A percentile compares a stretch with the other conserved stretches of the same genome.
These are phyloP conservation scores for Saccharomycopsis lassenensis DNA, from an alignment of 805 yeast species.

Conservation along the genomic window DNA sequence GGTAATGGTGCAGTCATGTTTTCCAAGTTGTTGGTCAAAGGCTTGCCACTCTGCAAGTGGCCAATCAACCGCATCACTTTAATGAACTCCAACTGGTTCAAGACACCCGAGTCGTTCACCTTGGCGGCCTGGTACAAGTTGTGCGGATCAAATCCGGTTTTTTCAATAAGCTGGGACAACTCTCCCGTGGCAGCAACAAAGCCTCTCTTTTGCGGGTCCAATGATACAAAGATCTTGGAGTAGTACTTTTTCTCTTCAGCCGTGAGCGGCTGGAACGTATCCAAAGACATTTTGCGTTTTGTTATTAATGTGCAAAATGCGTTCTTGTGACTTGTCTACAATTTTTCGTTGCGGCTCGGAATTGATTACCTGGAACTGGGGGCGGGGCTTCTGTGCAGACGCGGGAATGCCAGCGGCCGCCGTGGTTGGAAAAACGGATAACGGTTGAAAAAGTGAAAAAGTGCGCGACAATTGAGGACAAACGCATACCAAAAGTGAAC, in stretches of 20 bases:
- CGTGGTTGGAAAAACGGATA: no score
- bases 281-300: no score
- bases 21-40: constrained; percentile 41
- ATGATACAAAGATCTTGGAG: constrained; percentile 62
- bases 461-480: no score
- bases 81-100: constrained; percentile 71
- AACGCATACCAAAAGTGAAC: no score
- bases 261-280: constrained; percentile 34
- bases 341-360: no score
- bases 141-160: constrained; percentile 70
- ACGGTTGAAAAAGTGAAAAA: no score
- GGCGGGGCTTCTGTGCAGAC: no score
- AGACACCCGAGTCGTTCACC: constrained; percentile 84
- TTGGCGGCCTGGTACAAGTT: constrained; percentile 89
- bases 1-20: constrained; percentile 49
- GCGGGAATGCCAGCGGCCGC: no score
- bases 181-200: constrained; percentile 87
- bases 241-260: constrained; percentile 68
- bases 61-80: constrained; percentile 85
- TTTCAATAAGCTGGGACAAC: constrained; percentile 71
- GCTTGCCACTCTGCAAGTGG: constrained; percentile 65
- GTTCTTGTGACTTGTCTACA: no score
- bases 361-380: no score
- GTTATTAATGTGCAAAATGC: no score
- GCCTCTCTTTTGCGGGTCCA: constrained; percentile 73